Conservation (phyloP, 2,329 filamentous ascomycete genomes). For the Pestalotiopsis sp. region DNA sequence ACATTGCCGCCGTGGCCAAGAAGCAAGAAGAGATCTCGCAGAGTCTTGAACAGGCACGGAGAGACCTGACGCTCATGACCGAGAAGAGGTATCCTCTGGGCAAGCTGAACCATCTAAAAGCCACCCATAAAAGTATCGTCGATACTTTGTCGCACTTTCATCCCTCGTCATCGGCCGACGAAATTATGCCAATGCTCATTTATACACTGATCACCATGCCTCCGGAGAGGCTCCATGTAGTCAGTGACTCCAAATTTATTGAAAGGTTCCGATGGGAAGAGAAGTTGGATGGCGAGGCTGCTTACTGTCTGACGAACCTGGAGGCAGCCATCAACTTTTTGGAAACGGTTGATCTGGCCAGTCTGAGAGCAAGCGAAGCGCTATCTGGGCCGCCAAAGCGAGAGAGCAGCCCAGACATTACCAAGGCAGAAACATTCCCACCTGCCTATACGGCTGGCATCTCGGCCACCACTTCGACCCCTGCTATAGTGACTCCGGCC, state of each 20-base stretch:
- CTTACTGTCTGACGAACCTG: constrained; percentile 94
- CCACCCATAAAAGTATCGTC: constrained; percentile 91
- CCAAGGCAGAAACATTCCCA: constrained; percentile 57
- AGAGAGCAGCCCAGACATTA: constrained; percentile 47
- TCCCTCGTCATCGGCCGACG: constrained; percentile 87
- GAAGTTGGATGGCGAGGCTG: constrained; percentile 90
- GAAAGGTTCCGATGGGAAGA: constrained; percentile 84
- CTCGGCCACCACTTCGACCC: constrained; percentile 32
- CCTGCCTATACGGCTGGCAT: constrained; percentile 54
- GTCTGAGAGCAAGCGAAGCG: constrained; percentile 77
- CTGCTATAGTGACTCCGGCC: constrained; percentile 33
- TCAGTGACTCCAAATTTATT: constrained; percentile 94
- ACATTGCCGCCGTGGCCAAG: constrained; percentile 58
- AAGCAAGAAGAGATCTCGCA: constrained; percentile 69
- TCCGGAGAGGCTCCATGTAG: constrained; percentile 81
- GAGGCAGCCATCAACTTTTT: constrained; percentile 94
- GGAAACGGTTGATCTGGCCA: constrained; percentile 92
- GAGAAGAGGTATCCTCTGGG: constrained; percentile 85
- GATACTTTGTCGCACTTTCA: constrained; percentile 74
- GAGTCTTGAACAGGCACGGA: constrained; percentile 71
- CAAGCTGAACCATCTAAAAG: constrained; percentile 86
- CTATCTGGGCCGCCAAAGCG: constrained; percentile 68
- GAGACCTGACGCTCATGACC: constrained; percentile 79
- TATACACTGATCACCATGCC: constrained; percentile 92
- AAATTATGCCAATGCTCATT: constrained; percentile 95